Conservation (phyloP, 192 early-diverging fungal species). For the Irineochytrium annulatum region DNA sequence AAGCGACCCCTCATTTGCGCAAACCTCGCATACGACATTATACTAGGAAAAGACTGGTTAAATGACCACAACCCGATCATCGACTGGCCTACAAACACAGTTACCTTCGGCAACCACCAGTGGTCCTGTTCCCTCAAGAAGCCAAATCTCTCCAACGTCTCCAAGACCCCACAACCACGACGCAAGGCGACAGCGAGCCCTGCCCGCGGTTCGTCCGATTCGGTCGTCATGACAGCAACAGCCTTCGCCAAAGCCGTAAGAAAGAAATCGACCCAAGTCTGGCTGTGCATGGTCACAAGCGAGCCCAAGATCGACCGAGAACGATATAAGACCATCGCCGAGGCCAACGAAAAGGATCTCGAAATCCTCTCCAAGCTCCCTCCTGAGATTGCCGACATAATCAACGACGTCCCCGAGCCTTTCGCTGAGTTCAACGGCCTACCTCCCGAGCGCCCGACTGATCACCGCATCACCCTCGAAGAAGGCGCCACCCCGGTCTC, state of each 20-base stretch:
- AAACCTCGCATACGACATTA: conserved; percentile 12
- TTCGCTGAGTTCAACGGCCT: conserved; percentile 18
- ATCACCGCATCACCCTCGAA: conserved; percentile 1
- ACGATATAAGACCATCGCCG: background rate
- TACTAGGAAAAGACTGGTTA: conserved; percentile 19
- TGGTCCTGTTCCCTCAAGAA: no score
- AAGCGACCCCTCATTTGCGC: background rate
- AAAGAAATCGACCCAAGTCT: background rate
- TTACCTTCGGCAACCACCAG: background rate
- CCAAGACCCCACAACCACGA: no score
- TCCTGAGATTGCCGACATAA: conserved; percentile 2
- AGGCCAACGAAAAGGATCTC: background rate
- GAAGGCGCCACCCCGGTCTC: background rate
- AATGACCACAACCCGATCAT: conserved; percentile 6
- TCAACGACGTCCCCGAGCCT: conserved; percentile 8
- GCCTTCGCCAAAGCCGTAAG: background rate
- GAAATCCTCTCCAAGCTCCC: background rate
- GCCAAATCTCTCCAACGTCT: background rate
- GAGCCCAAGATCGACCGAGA: background rate
- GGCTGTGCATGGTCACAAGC: background rate
- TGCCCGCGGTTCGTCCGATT: no score
- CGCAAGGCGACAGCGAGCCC: no score
- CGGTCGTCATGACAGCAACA: background rate
- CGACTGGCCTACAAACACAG: conserved; percentile 13
- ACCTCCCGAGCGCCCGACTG: conserved; percentile 2